phyloP scores from a whole-genome alignment of 2,329 filamentous ascomycete species.

The Magnaporthiopsis rhizophila region DNA sequence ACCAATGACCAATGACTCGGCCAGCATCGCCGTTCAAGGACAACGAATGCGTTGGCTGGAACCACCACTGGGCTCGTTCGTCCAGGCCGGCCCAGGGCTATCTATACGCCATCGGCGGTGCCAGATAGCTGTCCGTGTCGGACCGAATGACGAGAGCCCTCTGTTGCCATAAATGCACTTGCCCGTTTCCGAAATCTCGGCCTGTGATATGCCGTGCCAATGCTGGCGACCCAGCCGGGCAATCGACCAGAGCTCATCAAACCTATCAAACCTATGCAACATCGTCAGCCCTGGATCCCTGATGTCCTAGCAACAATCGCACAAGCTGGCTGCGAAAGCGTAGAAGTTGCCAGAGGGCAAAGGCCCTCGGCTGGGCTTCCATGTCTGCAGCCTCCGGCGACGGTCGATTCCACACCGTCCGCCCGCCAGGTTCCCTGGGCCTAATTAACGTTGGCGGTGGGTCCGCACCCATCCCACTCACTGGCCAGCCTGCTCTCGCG shows the following conservation, averaged over 20 bases:
- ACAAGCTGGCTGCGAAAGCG: background rate
- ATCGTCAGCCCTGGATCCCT: background rate
- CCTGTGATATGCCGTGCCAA: background rate
- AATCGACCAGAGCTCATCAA: background rate
- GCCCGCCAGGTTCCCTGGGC: background rate
- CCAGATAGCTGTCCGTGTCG: background rate
- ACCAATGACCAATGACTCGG: too few relatives aligned
- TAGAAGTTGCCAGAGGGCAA: background rate
- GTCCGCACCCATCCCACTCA: background rate
- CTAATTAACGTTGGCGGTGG: constrained; percentile 3
- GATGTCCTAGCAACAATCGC: too few relatives aligned
- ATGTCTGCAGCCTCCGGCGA: background rate
- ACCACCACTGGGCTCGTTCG: background rate
- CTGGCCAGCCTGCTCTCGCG: background rate
- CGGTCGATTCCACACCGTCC: background rate
- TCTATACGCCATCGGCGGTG: background rate
- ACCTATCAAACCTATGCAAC: background rate
- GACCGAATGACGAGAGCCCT: background rate
- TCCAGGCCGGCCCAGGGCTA: background rate
- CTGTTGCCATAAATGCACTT: background rate
- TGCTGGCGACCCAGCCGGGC: background rate
- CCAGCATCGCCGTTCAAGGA: too few relatives aligned
- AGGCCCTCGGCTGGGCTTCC: background rate
- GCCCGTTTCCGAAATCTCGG: too few relatives aligned
- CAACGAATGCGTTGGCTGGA: background rate